These are phyloP conservation scores for Mollisiaceae sp. DNA, from an alignment of 2,329 filamentous ascomycete genomes.

Conservation along the genomic window DNA sequence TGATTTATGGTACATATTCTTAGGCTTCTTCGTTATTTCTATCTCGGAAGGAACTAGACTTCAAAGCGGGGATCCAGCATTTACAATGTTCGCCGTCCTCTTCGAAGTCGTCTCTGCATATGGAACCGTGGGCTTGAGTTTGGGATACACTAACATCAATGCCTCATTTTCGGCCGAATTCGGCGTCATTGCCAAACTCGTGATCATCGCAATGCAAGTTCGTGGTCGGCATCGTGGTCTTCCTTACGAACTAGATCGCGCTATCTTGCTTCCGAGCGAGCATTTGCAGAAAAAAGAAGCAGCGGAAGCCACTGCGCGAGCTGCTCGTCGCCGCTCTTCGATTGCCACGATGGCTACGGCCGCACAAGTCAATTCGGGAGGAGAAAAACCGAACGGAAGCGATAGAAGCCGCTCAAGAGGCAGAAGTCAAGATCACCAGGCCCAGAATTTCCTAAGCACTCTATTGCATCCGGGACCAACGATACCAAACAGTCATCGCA, in stretches of 20 bases:
- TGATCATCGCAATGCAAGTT: constrained; percentile 72
- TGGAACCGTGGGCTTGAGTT: constrained; percentile 88
- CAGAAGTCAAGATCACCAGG: constrained; percentile 14
- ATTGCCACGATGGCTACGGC: constrained; percentile 15
- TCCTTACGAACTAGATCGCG: constrained; percentile 71
- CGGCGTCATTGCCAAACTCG: constrained; percentile 63
- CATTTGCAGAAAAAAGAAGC: constrained; percentile 65
- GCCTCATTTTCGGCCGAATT: constrained; percentile 86
- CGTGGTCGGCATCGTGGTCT: constrained; percentile 72
- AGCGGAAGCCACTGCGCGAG: constrained; percentile 45
- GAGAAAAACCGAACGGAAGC: constrained; percentile 19
- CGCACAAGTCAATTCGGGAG: constrained; percentile 22
- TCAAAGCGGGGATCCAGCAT: constrained; percentile 60
- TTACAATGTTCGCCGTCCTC: constrained; percentile 72
- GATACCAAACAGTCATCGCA: constrained; percentile 38
- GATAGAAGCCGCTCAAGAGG: constrained; percentile 21
- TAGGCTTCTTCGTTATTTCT: constrained; percentile 90
- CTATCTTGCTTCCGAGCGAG: constrained; percentile 71
- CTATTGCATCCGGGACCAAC: constrained; percentile 42
- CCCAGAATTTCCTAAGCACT: constrained; percentile 37
- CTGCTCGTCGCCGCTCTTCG: constrained; percentile 28
- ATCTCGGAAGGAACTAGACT: constrained; percentile 83
- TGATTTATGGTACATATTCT: constrained; percentile 95
- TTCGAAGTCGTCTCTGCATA: constrained; percentile 92
- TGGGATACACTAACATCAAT: constrained; percentile 79